These are phyloP conservation scores for Auxenochlorella protothecoides DNA, from an alignment of 139 green algal species.

Conservation along the genomic window DNA sequence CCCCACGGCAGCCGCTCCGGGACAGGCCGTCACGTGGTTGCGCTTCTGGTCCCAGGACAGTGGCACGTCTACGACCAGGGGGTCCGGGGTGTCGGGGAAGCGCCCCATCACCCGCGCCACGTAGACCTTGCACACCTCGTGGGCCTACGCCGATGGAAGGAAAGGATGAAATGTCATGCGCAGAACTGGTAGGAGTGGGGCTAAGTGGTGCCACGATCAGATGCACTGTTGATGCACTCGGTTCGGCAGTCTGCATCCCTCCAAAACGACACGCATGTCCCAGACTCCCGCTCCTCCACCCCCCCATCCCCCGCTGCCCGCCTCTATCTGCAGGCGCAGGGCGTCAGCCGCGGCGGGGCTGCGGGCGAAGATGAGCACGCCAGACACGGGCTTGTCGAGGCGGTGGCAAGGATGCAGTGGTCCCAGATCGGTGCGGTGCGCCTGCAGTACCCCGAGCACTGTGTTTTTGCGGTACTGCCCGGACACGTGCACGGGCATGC, in stretches of 20 bases:
- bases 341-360: slow-evolving; percentile 39
- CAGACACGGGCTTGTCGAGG: slow-evolving; percentile 80
- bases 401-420: slow-evolving; percentile 55
- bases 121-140: slow-evolving; percentile 68
- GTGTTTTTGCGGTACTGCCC: slow-evolving; percentile 94
- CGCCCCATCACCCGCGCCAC: slow-evolving; percentile 63
- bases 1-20: background rate
- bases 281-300: no score
- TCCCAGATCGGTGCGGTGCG: slow-evolving; percentile 44
- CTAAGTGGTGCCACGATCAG: no score
- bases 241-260: background rate
- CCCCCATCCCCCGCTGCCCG: slow-evolving; percentile 1
- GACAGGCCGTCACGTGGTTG: background rate
- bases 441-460: slow-evolving; percentile 63
- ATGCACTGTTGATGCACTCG: no score
- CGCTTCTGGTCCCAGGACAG: slow-evolving; percentile 42
- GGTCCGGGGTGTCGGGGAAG: slow-evolving; percentile 36
- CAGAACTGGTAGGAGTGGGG: no score
- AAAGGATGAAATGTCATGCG: no score
- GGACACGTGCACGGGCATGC: slow-evolving; percentile 76
- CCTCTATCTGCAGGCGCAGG: slow-evolving; percentile 44
- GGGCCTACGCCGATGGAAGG: slow-evolving; percentile 5
- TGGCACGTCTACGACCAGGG: slow-evolving; percentile 24
- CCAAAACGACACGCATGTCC: background rate
- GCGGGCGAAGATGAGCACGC: slow-evolving; percentile 72